Evolutionary conservation across 805 yeast species (phyloP), one percentile per base, ranked within the genome.

Genomic region (Metschnikowia lunata): DNA sequence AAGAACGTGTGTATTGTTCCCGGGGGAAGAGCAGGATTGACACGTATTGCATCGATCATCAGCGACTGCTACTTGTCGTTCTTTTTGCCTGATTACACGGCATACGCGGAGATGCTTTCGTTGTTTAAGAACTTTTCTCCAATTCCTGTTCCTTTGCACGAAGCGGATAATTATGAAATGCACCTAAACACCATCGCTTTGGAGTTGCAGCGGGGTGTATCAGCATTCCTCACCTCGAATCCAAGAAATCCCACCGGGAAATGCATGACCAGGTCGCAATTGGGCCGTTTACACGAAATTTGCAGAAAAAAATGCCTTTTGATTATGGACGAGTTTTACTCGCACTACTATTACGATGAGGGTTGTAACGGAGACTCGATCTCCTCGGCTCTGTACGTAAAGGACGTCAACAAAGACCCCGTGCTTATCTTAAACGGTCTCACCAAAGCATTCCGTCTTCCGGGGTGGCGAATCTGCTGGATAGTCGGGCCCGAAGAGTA

Each of bases 391-490:
- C 70, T 69, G 46, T 72, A 63, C 48, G 73, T 79, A 23, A 67
- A 74, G 28, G 82, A 79, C 50, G 83, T 79, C 23, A 72, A 79
- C 52, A 61, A 61, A 42, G 84, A 79, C 53, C 83, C 83, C 0
- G 84, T 79, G 8, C 67, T 79, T 52, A 76, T 79, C 46, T 67
- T 79, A 48, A 81, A 79, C 58, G 84, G 84, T 1, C 65, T 79
- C 32, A 79, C 84, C 39, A 79, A 79, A 59, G 78, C 80, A 2
- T 79, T 79, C 63, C 66, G 84, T 47, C 67, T 79, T 37, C 84
- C 84, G 2, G 84, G 84, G 1, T 79, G 83, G 83, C 67, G 84
- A 61, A 74, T 75, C 9, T 78, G 83, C 52, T 79, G 84, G 84
- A 69, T 79, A 42, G 64, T 79, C 47, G 84, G 83, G 1, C 84